phyloP scores from a whole-genome alignment of 805 yeast genomes.

The Wickerhamomyces sydowiorum region DNA sequence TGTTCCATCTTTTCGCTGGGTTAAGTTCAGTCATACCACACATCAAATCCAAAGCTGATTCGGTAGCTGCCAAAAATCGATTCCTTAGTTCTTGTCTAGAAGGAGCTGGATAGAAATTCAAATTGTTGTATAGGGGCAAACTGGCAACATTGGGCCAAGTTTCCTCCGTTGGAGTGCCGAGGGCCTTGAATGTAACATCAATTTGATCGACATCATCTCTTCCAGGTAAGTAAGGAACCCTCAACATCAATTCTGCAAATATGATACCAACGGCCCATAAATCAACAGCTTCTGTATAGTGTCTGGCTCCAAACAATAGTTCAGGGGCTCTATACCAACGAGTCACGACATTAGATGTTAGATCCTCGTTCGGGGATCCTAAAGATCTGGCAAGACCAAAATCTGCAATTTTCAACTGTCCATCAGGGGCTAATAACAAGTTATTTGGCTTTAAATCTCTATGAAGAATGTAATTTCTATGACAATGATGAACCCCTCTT shows the following conservation, averaged over 20 bases:
- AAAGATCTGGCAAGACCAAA: constrained; percentile 90
- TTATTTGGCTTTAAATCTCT: constrained; percentile 94
- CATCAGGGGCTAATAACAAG: constrained; percentile 78
- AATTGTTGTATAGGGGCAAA: constrained; percentile 69
- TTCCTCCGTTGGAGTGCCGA: constrained; percentile 92
- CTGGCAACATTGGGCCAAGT: constrained; percentile 87
- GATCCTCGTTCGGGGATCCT: constrained; percentile 67
- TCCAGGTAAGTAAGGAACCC: constrained; percentile 95
- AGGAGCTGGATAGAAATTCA: constrained; percentile 79
- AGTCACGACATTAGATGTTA: constrained; percentile 94
- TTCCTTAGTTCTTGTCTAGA: constrained; percentile 72
- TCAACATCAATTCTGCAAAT: constrained; percentile 91
- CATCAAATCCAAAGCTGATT: constrained; percentile 72
- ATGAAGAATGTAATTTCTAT: constrained; percentile 83
- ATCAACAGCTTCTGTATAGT: constrained; percentile 86
- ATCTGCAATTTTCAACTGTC: constrained; percentile 92
- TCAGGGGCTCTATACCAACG: constrained; percentile 99
- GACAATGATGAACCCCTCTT: constrained; percentile 94
- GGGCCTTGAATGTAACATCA: constrained; percentile 88
- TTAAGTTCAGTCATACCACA: constrained; percentile 67
- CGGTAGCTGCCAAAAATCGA: constrained; percentile 88
- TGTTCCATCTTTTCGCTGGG: constrained; percentile 67
- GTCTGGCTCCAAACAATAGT: constrained; percentile 78
- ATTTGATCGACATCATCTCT: constrained; percentile 84
- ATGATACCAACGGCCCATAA: constrained; percentile 96